A percentile compares a stretch with the other conserved stretches of the same genome.
Conservation (phyloP, 768 basidiomycete species). For the Dentipellis sp. region DNA sequence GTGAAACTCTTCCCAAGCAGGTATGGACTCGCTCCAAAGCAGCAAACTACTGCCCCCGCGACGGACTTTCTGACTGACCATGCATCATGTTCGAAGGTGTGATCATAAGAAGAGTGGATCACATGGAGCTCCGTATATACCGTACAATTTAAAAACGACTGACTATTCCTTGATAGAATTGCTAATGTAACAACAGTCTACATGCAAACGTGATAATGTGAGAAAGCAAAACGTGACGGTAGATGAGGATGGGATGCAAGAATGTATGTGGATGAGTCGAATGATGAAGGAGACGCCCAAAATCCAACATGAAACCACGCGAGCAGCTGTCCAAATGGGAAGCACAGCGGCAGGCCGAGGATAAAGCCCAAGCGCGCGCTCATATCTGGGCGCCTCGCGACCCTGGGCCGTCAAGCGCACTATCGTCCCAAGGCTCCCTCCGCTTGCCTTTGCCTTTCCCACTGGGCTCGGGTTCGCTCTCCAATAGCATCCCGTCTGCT, state of each 20-base stretch:
- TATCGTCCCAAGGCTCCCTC: slow-evolving; percentile 35
- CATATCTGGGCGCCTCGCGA: slow-evolving; percentile 5
- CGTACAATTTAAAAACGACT: background rate
- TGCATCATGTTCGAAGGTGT: too few relatives aligned
- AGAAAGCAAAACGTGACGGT: slow-evolving; percentile 11
- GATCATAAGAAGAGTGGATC: too few relatives aligned
- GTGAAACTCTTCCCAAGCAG: too few relatives aligned
- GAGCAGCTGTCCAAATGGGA: background rate
- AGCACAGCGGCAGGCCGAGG: background rate
- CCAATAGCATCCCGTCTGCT: slow-evolving; percentile 1
- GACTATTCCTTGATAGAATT: slow-evolving; percentile 7
- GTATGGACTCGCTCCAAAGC: too few relatives aligned
- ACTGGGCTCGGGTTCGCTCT: slow-evolving; percentile 18
- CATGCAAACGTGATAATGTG: slow-evolving; percentile 12
- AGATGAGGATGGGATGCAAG: slow-evolving; percentile 12
- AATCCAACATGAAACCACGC: too few relatives aligned
- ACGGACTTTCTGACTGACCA: too few relatives aligned
- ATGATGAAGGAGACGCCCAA: background rate
- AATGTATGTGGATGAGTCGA: slow-evolving; percentile 6
- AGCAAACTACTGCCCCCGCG: too few relatives aligned
- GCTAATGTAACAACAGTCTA: slow-evolving; percentile 10
- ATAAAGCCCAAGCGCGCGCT: background rate
- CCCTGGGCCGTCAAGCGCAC: slow-evolving; percentile 15
- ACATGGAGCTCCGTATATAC: too few relatives aligned
- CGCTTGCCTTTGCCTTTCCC: slow-evolving; percentile 63